Percentiles rank a stretch among this genome's conserved stretches.
Evolutionary conservation across 164 flowering plant species (phyloP).

Genomic region (Liquidambar formosana): DNA sequence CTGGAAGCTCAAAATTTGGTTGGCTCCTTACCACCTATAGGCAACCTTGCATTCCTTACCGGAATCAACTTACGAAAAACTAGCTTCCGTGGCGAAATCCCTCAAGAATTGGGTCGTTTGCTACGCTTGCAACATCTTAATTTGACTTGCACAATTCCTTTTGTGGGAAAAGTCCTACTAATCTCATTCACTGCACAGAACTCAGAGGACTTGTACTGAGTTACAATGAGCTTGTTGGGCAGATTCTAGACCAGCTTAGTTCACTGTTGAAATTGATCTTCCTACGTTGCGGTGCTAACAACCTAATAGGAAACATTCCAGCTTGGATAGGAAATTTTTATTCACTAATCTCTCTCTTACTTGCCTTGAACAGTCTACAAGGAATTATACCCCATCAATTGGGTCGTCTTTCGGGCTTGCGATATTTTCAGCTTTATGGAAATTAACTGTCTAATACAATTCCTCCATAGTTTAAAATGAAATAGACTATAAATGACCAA

Average conservation of each 20-base stretch:
- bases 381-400: constrained; percentile 11
- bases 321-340: constrained; percentile 17
- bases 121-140: constrained; percentile 4
- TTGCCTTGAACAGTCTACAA: neutral
- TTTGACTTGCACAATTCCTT: constrained; percentile 4
- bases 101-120: constrained; percentile 17
- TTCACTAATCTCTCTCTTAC: neutral
- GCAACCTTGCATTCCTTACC: constrained; percentile 35
- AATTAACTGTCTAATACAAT: constrained; percentile 15
- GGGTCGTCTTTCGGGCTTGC: constrained; percentile 5
- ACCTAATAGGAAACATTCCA: constrained; percentile 14
- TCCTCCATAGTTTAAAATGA: no score
- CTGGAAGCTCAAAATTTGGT: constrained; percentile 11
- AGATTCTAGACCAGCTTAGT: constrained; percentile 9
- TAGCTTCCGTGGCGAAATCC: constrained; percentile 22
- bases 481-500: no score
- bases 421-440: neutral
- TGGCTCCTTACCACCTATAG: constrained; percentile 34
- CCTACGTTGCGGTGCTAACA: neutral
- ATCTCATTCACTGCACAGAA: neutral
- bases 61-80: constrained; percentile 18
- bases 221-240: constrained; percentile 6
- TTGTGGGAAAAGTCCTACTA: constrained; percentile 9
- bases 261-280: neutral
- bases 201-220: no score